Percentiles rank a stretch among this genome's conserved stretches.
phyloP scores from a whole-genome alignment of 1,284 basidiomycete genomes.

The Ustilago esculenta region DNA sequence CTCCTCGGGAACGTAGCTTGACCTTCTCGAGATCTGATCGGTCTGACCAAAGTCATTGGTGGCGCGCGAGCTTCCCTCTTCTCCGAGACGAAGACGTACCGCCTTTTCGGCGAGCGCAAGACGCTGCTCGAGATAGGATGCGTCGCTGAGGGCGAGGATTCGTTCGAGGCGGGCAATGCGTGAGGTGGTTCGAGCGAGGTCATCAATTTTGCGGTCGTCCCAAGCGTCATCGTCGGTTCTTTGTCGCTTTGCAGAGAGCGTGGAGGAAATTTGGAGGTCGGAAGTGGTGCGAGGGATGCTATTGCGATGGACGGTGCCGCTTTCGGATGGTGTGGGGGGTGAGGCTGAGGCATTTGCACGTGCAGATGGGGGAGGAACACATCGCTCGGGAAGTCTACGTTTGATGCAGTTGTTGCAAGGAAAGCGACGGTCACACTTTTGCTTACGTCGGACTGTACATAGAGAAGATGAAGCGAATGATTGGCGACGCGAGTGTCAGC shows the following conservation, averaged over 20 bases:
- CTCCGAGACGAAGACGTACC: slow-evolving; percentile 22
- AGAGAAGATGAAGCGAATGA: too few relatives aligned
- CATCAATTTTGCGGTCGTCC: slow-evolving; percentile 42
- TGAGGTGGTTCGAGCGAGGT: slow-evolving; percentile 40
- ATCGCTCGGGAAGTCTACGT: slow-evolving; percentile 42
- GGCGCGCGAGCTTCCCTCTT: slow-evolving; percentile 8
- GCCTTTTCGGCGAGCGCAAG: slow-evolving; percentile 46
- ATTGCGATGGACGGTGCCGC: slow-evolving; percentile 16
- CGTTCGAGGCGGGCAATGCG: slow-evolving; percentile 40
- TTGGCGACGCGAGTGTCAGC: too few relatives aligned
- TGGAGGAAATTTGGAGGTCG: slow-evolving; percentile 13
- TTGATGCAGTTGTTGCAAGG: slow-evolving; percentile 56
- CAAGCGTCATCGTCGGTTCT: slow-evolving; percentile 28
- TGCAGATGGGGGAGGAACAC: slow-evolving; percentile 42
- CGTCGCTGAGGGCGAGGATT: slow-evolving; percentile 38
- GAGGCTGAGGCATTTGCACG: slow-evolving; percentile 1
- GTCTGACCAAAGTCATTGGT: slow-evolving; percentile 2
- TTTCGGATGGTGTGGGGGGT: slow-evolving; percentile 30
- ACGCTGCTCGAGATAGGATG: slow-evolving; percentile 38
- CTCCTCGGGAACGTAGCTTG: slow-evolving; percentile 36
- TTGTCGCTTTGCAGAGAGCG: slow-evolving; percentile 15
- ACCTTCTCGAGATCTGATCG: slow-evolving; percentile 18
- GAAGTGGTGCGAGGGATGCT: slow-evolving; percentile 30
- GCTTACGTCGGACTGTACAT: slow-evolving; percentile 42
- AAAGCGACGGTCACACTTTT: slow-evolving; percentile 53